Evolutionary conservation across 2,329 filamentous ascomycete genomes (phyloP).

Genomic region (Cladosporium cucumerinum): DNA sequence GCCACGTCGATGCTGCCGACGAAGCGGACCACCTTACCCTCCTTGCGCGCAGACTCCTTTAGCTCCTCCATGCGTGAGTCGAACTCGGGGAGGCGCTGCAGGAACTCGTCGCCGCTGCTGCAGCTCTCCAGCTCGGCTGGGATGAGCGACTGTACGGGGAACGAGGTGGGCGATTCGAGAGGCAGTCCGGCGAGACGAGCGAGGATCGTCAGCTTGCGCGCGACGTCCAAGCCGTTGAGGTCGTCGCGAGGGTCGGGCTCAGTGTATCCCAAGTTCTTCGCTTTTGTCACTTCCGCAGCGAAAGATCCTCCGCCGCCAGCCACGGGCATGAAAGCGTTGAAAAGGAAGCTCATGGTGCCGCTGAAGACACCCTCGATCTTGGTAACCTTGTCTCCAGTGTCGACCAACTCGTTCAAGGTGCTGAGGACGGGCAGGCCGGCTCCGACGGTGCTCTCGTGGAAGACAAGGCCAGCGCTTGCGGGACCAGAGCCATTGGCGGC

Average conservation of each 20-base stretch:
- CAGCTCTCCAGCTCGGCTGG: conserved; percentile 79
- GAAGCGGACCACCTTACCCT: conserved; percentile 89
- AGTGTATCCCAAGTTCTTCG: conserved; percentile 89
- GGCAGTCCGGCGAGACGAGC: conserved; percentile 79
- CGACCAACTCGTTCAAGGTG: conserved; percentile 88
- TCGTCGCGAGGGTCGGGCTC: conserved; percentile 85
- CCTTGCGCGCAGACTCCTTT: conserved; percentile 78
- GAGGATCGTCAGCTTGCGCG: conserved; percentile 93
- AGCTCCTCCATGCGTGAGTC: conserved; percentile 86
- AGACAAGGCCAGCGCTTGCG: conserved; percentile 67
- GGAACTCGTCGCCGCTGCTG: conserved; percentile 77
- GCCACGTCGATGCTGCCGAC: conserved; percentile 88
- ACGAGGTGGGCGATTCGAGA: conserved; percentile 78
- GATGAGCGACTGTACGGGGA: conserved; percentile 92
- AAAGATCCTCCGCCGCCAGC: conserved; percentile 74
- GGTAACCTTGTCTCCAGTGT: conserved; percentile 85
- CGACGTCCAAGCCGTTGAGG: conserved; percentile 83
- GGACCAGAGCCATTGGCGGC: conserved; percentile 57
- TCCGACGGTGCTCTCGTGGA: conserved; percentile 92
- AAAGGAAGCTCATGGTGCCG: conserved; percentile 95
- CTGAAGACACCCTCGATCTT: conserved; percentile 97
- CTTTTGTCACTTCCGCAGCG: conserved; percentile 87
- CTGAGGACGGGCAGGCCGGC: conserved; percentile 91
- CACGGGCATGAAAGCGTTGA: conserved; percentile 92
- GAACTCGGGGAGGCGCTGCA: conserved; percentile 74